Evolutionary conservation across 2,329 filamentous ascomycete species (phyloP).

Genomic region (Coniella vitis): DNA sequence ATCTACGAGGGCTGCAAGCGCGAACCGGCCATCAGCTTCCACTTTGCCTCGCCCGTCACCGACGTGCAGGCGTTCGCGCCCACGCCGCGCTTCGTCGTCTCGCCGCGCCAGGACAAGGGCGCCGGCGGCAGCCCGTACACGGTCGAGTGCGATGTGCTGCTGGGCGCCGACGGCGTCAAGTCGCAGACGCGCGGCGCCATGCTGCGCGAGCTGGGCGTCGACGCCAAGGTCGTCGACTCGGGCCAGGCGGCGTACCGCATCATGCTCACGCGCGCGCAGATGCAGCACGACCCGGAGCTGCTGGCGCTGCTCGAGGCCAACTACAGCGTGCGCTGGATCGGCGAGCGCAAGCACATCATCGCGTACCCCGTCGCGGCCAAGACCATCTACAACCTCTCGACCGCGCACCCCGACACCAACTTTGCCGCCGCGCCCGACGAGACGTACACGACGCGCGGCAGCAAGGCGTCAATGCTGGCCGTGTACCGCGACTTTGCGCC

Average conservation of each 20-base stretch:
- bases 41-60: constrained; percentile 43
- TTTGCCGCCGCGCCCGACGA: constrained; percentile 42
- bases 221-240: constrained; percentile 38
- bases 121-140: constrained; percentile 34
- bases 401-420: constrained; percentile 53
- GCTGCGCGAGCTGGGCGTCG: constrained; percentile 27
- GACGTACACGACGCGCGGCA: constrained; percentile 57
- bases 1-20: constrained; percentile 52
- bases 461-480: constrained; percentile 52
- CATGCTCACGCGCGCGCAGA: constrained; percentile 39
- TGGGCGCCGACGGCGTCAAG: constrained; percentile 50
- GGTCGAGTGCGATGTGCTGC: constrained; percentile 42
- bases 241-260: constrained; percentile 49
- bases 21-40: constrained; percentile 49
- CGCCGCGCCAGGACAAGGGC: constrained; percentile 30
- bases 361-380: constrained; percentile 59
- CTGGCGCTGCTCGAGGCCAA: constrained; percentile 49
- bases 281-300: constrained; percentile 42
- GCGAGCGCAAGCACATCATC: constrained; percentile 60
- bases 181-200: constrained; percentile 37
- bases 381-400: constrained; percentile 60
- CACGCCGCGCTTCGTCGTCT: constrained; percentile 44
- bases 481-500: constrained; percentile 56
- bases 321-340: constrained; percentile 56
- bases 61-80: constrained; percentile 43